Base-by-base conservation (phyloP, 2,329 filamentous ascomycete species). In the Epichloe scottii region DNA sequence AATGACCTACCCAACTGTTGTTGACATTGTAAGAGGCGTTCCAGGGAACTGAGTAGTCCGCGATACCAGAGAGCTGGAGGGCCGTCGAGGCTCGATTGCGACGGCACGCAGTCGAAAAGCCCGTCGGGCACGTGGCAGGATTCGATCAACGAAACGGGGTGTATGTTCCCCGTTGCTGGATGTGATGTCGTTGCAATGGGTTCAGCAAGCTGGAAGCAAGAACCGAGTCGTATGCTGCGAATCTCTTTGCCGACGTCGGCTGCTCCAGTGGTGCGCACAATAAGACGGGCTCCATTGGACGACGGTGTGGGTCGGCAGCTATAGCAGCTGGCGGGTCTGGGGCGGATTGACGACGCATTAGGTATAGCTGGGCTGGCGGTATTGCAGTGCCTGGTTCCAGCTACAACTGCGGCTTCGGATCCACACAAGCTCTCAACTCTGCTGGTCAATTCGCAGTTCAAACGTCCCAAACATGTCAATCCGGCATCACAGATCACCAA, bases 1-100 rank as follows among this genome's bases (percentile, higher is more conserved):
- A 19, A 37, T 2, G 11, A 60, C 64, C 53, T 66, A 71, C 71
- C 71, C 71, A 53, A 66, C 52, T 46, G 68, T 81, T 40, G 58
- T 59, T 26, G 58, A 55, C 58, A 60, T 60, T 34, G 33, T 17
- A 39, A 17, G 35, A 37, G 5, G 30, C 15, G 45, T n/a, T 30
- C 45, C 45, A 12, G 8, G 10, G 42, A 40, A 50, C n/a, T 21
- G 35, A 12, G 11, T 15, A 30, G 15, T 12, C 42, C 15, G 14
- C 30, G 15, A 8, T n/a, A 5, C 42, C 23, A 17, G 15, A 17
- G 23, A 34, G 30, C 42, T 5, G 42, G 23, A 33, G 17, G 40
- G 48, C 42, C 34, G 33, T 53, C 48, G 34, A 42, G 15, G 51
- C 34, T 47, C 48, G 48, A 35, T 50, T 43, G 43, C 43, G 33